phyloP scores from a whole-genome alignment of 352 stramenopile species.

The Phytophthora idaei region DNA sequence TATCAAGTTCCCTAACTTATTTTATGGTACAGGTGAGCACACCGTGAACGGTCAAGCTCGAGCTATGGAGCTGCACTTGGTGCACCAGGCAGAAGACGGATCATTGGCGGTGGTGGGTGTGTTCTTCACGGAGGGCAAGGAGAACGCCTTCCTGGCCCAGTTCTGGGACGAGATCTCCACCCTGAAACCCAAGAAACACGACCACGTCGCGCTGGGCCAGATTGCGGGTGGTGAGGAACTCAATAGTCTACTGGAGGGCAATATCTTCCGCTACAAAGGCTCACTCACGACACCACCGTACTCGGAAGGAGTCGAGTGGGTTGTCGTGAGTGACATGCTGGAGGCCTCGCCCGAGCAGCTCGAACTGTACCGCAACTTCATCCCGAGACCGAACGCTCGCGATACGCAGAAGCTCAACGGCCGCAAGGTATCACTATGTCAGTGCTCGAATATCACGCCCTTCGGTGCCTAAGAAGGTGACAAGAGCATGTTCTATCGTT shows the following conservation, averaged over 20 bases:
- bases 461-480: conserved; percentile 24
- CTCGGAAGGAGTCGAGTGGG: conserved; percentile 75
- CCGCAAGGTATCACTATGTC: conserved; percentile 38
- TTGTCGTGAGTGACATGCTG: conserved; percentile 55
- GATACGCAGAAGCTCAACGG: conserved; percentile 54
- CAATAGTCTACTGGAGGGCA: conserved; percentile 37
- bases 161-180: conserved; percentile 60
- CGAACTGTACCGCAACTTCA: conserved; percentile 45
- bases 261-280: conserved; percentile 63
- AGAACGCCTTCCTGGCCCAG: conserved; percentile 66
- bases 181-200: conserved; percentile 29
- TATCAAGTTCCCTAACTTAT: conserved; percentile 6
- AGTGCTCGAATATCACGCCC: conserved; percentile 26
- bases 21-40: conserved; percentile 52
- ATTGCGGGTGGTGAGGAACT: conserved; percentile 37
- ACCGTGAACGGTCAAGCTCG: conserved; percentile 59
- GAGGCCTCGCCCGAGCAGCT: conserved; percentile 61
- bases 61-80: conserved; percentile 72
- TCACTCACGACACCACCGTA: conserved; percentile 81
- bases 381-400: conserved; percentile 57
- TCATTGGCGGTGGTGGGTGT: conserved; percentile 60
- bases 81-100: conserved; percentile 65
- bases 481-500: background rate
- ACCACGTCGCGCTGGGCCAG: conserved; percentile 35
- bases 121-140: conserved; percentile 56